phyloP scores from a whole-genome alignment of 1,284 basidiomycete genomes.

The Ustilago cynodontis region DNA sequence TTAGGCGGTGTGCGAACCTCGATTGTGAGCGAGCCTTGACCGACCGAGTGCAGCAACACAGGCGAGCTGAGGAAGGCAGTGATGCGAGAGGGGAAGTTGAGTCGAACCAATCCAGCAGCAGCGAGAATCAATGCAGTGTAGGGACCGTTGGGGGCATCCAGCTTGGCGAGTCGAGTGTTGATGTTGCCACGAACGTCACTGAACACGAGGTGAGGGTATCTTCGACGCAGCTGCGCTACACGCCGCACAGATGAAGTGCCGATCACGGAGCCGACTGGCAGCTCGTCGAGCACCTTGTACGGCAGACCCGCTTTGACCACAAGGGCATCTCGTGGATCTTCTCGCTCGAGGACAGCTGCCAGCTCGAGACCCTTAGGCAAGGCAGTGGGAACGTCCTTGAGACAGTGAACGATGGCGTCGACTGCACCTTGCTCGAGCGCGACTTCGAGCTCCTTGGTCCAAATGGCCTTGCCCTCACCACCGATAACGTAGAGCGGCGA shows the following conservation, averaged over 20 bases:
- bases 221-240: constrained; percentile 87
- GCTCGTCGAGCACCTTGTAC: constrained; percentile 81
- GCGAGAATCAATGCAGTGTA: constrained; percentile 93
- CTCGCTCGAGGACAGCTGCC: constrained; percentile 86
- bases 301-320: constrained; percentile 83
- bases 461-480: constrained; percentile 79
- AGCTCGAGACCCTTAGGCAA: constrained; percentile 87
- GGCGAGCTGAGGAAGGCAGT: constrained; percentile 81
- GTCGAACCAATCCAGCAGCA: constrained; percentile 89
- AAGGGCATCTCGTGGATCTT: constrained; percentile 89
- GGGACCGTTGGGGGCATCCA: constrained; percentile 85
- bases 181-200: constrained; percentile 78
- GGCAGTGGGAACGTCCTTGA: constrained; percentile 93
- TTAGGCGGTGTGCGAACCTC: constrained; percentile 78
- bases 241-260: constrained; percentile 94
- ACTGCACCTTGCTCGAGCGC: constrained; percentile 80
- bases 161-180: constrained; percentile 85
- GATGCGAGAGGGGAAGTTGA: constrained; percentile 80
- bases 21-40: constrained; percentile 90
- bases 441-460: constrained; percentile 95
- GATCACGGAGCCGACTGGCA: constrained; percentile 88
- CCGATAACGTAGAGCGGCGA: constrained; percentile 74
- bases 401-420: constrained; percentile 92
- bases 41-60: constrained; percentile 86
- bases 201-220: constrained; percentile 84